phyloP scores from a whole-genome alignment of 495 filamentous ascomycete genomes.

The Penicillium egyptiacum region DNA sequence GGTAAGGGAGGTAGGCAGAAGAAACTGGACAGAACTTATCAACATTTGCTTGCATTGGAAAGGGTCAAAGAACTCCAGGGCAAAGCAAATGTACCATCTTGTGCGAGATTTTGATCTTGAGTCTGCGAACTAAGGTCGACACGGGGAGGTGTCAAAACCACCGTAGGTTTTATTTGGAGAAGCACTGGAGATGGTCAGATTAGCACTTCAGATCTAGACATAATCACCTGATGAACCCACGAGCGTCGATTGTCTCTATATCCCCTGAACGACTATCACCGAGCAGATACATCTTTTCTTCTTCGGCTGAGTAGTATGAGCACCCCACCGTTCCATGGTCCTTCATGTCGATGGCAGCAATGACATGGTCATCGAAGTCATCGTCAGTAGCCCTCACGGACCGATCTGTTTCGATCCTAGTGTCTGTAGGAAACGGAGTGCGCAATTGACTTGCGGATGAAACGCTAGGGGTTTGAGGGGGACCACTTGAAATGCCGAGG shows the following conservation, averaged over 20 bases:
- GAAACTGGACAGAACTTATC: constrained; percentile 29
- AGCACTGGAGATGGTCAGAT: constrained; percentile 51
- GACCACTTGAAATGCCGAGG: background rate
- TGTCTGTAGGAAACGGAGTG: constrained; percentile 16
- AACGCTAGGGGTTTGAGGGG: constrained; percentile 7
- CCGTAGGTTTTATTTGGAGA: constrained; percentile 74
- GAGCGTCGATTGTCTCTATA: constrained; percentile 66
- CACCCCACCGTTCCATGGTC: constrained; percentile 76
- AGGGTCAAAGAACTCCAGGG: background rate
- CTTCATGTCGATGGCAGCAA: constrained; percentile 81
- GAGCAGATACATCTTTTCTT: constrained; percentile 75
- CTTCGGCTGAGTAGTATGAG: constrained; percentile 75
- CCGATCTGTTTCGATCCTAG: constrained; percentile 3
- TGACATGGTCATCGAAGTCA: constrained; percentile 63
- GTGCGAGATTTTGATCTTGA: constrained; percentile 24
- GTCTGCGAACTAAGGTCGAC: constrained; percentile 55
- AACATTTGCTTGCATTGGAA: background rate
- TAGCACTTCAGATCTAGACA: constrained; percentile 12
- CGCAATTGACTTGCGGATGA: constrained; percentile 12
- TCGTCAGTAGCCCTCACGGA: constrained; percentile 44
- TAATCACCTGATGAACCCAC: constrained; percentile 40
- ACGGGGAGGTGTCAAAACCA: constrained; percentile 70
- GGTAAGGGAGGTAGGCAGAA: constrained; percentile 58
- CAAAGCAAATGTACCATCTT: constrained; percentile 21
- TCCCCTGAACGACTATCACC: constrained; percentile 75